These are phyloP conservation scores for Plasmopara halstedii DNA, from an alignment of 352 stramenopile species.

Conservation along the genomic window DNA sequence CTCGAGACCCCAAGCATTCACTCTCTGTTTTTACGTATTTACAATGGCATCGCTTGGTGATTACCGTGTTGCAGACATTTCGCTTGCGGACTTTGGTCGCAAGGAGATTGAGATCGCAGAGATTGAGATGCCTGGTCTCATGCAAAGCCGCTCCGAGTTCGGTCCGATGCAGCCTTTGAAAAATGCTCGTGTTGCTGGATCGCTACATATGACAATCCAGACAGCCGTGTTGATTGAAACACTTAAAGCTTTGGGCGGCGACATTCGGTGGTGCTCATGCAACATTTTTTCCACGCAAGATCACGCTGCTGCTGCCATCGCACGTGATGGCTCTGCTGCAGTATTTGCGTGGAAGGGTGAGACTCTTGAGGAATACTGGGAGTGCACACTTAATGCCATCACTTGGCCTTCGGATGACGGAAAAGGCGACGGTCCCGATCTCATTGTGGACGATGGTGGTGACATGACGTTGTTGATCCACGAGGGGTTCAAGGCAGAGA, in stretches of 20 bases:
- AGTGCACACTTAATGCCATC: conserved; percentile 97
- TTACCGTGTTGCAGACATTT: conserved; percentile 94
- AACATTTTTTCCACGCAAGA: conserved; percentile 99
- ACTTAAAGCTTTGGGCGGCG: conserved; percentile 91
- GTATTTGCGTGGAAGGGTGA: conserved; percentile 99
- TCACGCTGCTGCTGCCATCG: conserved; percentile 96
- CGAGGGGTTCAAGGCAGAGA: conserved; percentile 97
- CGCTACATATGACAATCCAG: conserved; percentile 99
- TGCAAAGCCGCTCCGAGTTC: conserved; percentile 94
- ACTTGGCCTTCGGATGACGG: conserved; percentile 95
- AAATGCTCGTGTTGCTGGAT: conserved; percentile 91
- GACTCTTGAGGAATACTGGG: conserved; percentile 98
- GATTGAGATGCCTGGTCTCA: conserved; percentile 98
- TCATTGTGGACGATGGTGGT: conserved; percentile 98
- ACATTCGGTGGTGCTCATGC: conserved; percentile 98
- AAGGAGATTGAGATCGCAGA: conserved; percentile 98
- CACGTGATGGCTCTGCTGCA: conserved; percentile 90
- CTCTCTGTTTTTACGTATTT: background rate
- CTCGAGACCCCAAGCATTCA: conserved; percentile 4
- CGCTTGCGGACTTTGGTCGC: conserved; percentile 96
- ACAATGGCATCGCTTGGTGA: conserved; percentile 61
- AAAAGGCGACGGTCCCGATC: conserved; percentile 94
- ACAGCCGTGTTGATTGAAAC: conserved; percentile 99
- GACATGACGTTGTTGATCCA: conserved; percentile 99
- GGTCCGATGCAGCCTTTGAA: conserved; percentile 80